phyloP scores from a whole-genome alignment of 176 grass and related monocot species.

The Carex scoparia region DNA sequence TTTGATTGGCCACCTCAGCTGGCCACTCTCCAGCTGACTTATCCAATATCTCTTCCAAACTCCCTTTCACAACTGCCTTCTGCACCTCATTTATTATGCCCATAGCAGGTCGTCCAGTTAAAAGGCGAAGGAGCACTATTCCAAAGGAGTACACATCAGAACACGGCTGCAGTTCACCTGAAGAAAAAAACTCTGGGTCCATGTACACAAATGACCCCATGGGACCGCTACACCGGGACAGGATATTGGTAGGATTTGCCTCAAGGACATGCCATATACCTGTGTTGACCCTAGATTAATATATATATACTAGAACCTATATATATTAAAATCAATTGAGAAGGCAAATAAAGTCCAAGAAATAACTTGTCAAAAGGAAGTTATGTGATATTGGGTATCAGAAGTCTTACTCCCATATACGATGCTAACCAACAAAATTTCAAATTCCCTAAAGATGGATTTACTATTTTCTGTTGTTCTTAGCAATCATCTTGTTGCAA shows the following conservation, averaged over 20 bases:
- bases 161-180: conserved; percentile 50
- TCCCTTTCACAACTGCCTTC: conserved; percentile 40
- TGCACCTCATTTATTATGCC: conserved; percentile 61
- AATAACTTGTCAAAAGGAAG: neutral
- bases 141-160: conserved; percentile 79
- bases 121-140: conserved; percentile 53
- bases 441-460: neutral
- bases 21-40: conserved; percentile 59
- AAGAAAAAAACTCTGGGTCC: conserved; percentile 68
- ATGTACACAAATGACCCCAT: conserved; percentile 75
- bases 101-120: conserved; percentile 58
- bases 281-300: neutral
- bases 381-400: neutral
- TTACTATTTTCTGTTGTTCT: neutral
- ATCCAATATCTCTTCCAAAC: conserved; percentile 52
- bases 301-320: neutral
- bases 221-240: conserved; percentile 64
- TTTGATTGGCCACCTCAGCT: conserved; percentile 37
- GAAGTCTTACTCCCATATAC: neutral
- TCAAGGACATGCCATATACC: conserved; percentile 30
- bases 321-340: neutral
- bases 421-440: neutral
- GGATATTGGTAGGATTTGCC: conserved; percentile 50
- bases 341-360: neutral
- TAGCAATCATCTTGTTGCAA: neutral